Conservation (phyloP, 805 yeast species). For the Komagataella kurtzmanii region DNA sequence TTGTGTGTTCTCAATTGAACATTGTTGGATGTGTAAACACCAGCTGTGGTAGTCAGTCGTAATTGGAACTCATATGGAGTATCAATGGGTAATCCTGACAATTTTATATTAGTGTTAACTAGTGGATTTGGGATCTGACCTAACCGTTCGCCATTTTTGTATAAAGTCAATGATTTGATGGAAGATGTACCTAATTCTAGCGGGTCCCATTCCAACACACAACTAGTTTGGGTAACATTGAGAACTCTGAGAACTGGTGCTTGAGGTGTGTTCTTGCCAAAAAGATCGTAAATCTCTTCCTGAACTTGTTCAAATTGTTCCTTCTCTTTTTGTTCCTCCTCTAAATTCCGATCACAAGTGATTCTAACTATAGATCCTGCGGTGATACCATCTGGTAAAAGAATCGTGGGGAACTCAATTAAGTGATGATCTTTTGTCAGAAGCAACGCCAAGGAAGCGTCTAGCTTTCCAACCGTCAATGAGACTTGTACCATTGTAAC, state of each 20-base stretch:
- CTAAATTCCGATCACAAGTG: constrained; percentile 64
- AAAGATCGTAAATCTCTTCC: constrained; percentile 54
- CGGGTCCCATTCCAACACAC: constrained; percentile 91
- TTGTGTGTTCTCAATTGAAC: constrained; percentile 75
- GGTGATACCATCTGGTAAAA: constrained; percentile 77
- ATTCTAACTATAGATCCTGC: constrained; percentile 90
- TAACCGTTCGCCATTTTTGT: constrained; percentile 59
- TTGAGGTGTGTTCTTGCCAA: constrained; percentile 62
- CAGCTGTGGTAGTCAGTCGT: constrained; percentile 79
- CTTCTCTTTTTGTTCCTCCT: constrained; percentile 48
- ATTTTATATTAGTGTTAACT: constrained; percentile 66
- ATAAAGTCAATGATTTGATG: constrained; percentile 62
- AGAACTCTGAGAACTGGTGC: constrained; percentile 54
- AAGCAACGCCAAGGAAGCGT: constrained; percentile 84
- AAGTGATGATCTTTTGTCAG: constrained; percentile 83
- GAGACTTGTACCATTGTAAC: constrained; percentile 70
- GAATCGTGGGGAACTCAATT: constrained; percentile 91
- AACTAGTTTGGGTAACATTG: constrained; percentile 87
- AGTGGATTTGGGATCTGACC: constrained; percentile 80
- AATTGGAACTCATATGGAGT: constrained; percentile 69
- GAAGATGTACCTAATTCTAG: constrained; percentile 73
- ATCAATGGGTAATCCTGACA: constrained; percentile 86
- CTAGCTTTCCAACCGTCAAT: constrained; percentile 88
- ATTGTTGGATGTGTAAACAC: constrained; percentile 57
- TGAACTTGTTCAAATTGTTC: constrained; percentile 52